A percentile compares a stretch with the other conserved stretches of the same genome.
phyloP scores from a whole-genome alignment of 352 stramenopile species.

The Phytophthora ohioensis region DNA sequence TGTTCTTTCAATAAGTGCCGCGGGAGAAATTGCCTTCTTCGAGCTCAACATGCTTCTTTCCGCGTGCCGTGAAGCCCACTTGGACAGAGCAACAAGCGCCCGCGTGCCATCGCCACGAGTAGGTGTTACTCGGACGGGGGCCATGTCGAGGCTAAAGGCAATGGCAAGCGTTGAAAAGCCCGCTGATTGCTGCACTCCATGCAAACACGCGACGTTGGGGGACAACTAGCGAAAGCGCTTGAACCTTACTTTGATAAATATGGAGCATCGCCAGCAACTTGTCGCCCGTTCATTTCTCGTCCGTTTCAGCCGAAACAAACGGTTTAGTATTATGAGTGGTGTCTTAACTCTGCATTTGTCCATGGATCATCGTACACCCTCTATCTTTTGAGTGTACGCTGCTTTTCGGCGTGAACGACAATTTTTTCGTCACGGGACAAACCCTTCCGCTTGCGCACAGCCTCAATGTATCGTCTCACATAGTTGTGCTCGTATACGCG shows the following conservation, averaged over 20 bases:
- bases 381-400: conserved; percentile 94
- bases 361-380: background rate
- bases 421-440: conserved; percentile 95
- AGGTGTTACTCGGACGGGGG: conserved; percentile 14
- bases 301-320: conserved; percentile 14
- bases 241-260: conserved; percentile 13
- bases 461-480: conserved; percentile 95
- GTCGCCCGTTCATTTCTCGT: background rate
- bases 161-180: background rate
- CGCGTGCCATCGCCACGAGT: conserved; percentile 13
- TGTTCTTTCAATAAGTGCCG: conserved; percentile 34
- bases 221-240: conserved; percentile 2
- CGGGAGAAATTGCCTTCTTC: conserved; percentile 16
- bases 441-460: conserved; percentile 94
- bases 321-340: background rate
- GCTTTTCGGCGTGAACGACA: conserved; percentile 96
- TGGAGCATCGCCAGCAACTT: background rate
- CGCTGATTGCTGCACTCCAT: conserved; percentile 17
- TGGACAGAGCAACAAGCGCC: conserved; percentile 21
- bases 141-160: conserved; percentile 14
- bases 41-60: conserved; percentile 23
- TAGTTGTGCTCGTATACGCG: conserved; percentile 93
- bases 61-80: conserved; percentile 20
- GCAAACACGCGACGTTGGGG: conserved; percentile 10
- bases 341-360: background rate